A percentile compares a stretch with the other conserved stretches of the same genome.
phyloP scores from a whole-genome alignment of 805 yeast species.

The Yamadazyma olivae region DNA sequence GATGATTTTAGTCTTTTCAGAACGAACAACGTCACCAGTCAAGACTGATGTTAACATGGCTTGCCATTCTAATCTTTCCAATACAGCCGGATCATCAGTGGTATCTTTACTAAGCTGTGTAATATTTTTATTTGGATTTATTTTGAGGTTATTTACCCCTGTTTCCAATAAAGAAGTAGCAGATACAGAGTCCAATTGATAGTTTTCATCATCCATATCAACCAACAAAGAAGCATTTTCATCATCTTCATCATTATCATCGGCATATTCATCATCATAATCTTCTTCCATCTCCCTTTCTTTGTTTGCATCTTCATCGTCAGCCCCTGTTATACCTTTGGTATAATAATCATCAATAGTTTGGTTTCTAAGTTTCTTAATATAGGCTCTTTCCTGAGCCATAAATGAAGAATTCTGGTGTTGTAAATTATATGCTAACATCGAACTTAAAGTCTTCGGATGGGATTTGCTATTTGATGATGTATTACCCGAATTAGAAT shows the following conservation, averaged over 20 bases:
- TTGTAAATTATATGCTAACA: conserved; percentile 14
- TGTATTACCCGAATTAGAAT: background rate
- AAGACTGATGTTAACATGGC: conserved; percentile 85
- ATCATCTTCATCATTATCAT: conserved; percentile 24
- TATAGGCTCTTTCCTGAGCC: conserved; percentile 66
- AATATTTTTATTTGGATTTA: conserved; percentile 31
- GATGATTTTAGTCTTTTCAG: conserved; percentile 79
- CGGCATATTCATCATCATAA: conserved; percentile 20
- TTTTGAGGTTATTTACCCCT: conserved; percentile 19
- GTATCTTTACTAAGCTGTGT: conserved; percentile 35
- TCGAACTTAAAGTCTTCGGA: conserved; percentile 11
- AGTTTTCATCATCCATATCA: conserved; percentile 41
- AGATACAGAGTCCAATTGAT: conserved; percentile 46
- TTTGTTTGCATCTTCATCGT: conserved; percentile 19
- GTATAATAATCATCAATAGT: conserved; percentile 70
- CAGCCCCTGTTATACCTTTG: conserved; percentile 53
- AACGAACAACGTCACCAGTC: conserved; percentile 90
- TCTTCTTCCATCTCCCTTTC: conserved; percentile 25
- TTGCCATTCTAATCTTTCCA: conserved; percentile 94
- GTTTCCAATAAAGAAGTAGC: conserved; percentile 37
- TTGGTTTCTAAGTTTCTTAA: conserved; percentile 60
- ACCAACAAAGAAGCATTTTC: conserved; percentile 30
- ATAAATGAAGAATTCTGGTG: conserved; percentile 28
- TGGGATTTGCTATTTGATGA: conserved; percentile 4
- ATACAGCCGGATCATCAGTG: conserved; percentile 44